Evolutionary conservation across 768 basidiomycete genomes (phyloP).

Genomic region (Dentipellis sp.): DNA sequence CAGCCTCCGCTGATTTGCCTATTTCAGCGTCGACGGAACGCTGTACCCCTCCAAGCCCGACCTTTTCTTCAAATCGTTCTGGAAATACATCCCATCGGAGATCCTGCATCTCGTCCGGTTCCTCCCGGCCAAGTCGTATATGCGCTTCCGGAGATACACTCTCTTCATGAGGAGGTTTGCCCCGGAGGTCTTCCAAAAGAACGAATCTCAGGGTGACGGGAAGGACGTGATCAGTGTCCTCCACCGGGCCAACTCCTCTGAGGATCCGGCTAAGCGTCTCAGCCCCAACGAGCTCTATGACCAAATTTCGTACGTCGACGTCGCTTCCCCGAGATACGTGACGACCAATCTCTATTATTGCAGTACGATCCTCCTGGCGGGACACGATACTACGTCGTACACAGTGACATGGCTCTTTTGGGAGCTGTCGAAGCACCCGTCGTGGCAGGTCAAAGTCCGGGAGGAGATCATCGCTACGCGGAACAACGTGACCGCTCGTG

Average conservation of each 20-base stretch:
- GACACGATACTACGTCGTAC: neutral
- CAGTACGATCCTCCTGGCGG: neutral
- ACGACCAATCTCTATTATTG: neutral
- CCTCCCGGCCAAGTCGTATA: constrained; percentile 3
- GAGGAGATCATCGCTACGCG: constrained; percentile 3
- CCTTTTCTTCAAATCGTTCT: constrained; percentile 11
- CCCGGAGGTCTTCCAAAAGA: constrained; percentile 3
- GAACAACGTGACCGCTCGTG: neutral
- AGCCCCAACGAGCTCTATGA: constrained; percentile 11
- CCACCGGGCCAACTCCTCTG: constrained; percentile 13
- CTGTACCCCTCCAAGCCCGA: constrained; percentile 3
- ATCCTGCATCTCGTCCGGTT: constrained; percentile 6
- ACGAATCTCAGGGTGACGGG: neutral
- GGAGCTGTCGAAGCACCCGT: neutral
- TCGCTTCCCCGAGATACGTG: constrained; percentile 1
- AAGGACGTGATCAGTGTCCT: constrained; percentile 16
- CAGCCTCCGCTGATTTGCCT: neutral
- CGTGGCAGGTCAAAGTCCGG: constrained; percentile 2
- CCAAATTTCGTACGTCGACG: constrained; percentile 7
- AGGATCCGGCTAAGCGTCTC: constrained; percentile 4
- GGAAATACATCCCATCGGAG: constrained; percentile 14
- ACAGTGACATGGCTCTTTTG: neutral
- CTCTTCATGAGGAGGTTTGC: constrained; percentile 7
- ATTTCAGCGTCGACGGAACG: constrained; percentile 1
- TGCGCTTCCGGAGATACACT: constrained; percentile 2